Conservation (phyloP, 305 asterid genomes). For the Fraxinus floribunda region DNA sequence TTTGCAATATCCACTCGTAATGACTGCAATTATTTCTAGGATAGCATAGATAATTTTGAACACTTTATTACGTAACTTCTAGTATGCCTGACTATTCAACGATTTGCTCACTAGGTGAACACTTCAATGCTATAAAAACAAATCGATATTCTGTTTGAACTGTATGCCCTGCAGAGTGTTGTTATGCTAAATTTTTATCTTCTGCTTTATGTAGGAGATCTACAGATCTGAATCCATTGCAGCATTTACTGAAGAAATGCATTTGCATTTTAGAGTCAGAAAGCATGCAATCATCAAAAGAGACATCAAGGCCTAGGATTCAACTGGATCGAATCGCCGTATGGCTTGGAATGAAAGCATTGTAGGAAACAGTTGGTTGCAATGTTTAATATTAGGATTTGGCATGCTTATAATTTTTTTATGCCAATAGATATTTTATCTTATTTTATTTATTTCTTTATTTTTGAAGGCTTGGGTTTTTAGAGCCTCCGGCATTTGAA, state of each 20-base stretch:
- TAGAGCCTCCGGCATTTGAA: constrained; percentile 97
- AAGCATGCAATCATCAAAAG: constrained; percentile 38
- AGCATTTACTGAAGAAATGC: constrained; percentile 80
- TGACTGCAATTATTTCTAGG: not conserved
- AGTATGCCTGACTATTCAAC: not conserved
- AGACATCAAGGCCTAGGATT: constrained; percentile 79
- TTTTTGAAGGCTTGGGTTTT: constrained; percentile 82
- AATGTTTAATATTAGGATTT: constrained; percentile 31
- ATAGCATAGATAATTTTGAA: constrained; percentile 5
- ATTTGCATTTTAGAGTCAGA: constrained; percentile 75
- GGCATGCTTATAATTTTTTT: constrained; percentile 24
- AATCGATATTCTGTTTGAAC: not conserved
- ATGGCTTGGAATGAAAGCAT: constrained; percentile 98
- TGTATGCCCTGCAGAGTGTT: not conserved
- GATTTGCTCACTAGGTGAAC: not conserved
- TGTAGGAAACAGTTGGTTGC: constrained; percentile 76
- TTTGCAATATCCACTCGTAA: constrained; percentile 5
- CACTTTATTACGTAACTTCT: not conserved
- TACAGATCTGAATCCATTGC: constrained; percentile 82
- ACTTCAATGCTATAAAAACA: not conserved
- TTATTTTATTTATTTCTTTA: constrained; percentile 34
- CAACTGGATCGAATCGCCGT: constrained; percentile 83
- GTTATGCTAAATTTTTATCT: constrained; percentile 6
- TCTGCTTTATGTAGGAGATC: constrained; percentile 52
- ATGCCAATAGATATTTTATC: constrained; percentile 32